Evolutionary conservation across 306 rosid species (phyloP).

Genomic region (Fragaria ananassa): DNA sequence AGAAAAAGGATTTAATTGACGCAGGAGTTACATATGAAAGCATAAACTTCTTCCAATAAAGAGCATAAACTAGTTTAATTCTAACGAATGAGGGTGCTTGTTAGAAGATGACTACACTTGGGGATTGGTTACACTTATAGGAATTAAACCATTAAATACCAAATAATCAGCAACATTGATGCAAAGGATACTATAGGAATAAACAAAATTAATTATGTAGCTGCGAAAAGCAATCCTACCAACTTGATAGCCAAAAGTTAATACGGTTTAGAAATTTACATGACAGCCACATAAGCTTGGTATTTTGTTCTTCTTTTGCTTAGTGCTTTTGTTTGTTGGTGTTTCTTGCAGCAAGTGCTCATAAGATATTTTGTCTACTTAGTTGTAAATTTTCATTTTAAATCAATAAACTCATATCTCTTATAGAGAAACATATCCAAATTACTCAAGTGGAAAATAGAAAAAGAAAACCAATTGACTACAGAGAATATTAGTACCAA

Average conservation of each 20-base stretch:
- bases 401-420: background rate
- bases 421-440: background rate
- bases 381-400: background rate
- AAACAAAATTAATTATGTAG: background rate
- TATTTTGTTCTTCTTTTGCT: background rate
- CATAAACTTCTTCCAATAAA: background rate
- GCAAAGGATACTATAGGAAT: background rate
- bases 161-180: background rate
- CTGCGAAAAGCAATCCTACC: background rate
- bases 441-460: background rate
- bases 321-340: background rate
- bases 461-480: background rate
- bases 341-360: background rate
- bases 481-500: background rate
- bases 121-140: background rate
- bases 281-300: background rate
- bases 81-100: background rate
- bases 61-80: background rate
- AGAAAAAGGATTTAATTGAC: slow-evolving; percentile 5
- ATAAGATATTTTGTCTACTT: background rate
- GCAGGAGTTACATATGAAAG: background rate
- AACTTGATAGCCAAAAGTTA: background rate
- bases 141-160: background rate
- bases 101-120: background rate
- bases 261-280: background rate